These are phyloP conservation scores for Russula foetens DNA, from an alignment of 768 basidiomycete genomes.

Conservation along the genomic window DNA sequence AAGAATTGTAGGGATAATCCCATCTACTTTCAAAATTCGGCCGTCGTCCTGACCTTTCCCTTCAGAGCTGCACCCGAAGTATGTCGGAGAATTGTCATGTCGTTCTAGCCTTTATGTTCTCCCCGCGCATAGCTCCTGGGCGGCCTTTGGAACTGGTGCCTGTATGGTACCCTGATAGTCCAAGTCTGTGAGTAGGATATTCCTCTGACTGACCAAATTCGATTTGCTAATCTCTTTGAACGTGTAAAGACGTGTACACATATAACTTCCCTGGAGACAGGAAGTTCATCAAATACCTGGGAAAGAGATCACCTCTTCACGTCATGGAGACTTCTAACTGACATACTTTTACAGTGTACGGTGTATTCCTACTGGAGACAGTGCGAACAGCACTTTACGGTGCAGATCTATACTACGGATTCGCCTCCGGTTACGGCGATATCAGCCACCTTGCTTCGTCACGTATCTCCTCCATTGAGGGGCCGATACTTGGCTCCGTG, in stretches of 20 bases:
- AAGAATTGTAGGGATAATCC: background rate
- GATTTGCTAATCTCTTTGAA: background rate
- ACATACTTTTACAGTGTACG: conserved; percentile 20
- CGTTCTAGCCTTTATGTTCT: background rate
- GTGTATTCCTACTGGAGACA: conserved; percentile 22
- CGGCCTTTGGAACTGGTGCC: conserved; percentile 22
- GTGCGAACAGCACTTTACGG: conserved; percentile 23
- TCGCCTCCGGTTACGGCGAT: conserved; percentile 27
- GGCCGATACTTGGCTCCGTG: conserved; percentile 24
- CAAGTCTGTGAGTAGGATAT: conserved; percentile 26
- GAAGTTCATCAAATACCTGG: background rate
- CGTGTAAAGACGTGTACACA: conserved; percentile 7
- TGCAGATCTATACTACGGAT: conserved; percentile 27
- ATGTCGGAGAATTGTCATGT: background rate
- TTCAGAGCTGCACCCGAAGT: conserved; percentile 4
- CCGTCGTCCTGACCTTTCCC: background rate
- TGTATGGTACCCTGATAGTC: conserved; percentile 25
- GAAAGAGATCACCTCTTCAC: background rate
- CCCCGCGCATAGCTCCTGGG: background rate
- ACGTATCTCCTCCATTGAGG: conserved; percentile 22
- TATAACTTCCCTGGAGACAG: conserved; percentile 9
- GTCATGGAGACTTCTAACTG: background rate
- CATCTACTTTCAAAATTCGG: background rate
- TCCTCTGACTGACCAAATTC: no score
- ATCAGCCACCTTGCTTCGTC: conserved; percentile 19